Conservation (phyloP, 441 rosid genomes). For the Biscutella laevigata region DNA sequence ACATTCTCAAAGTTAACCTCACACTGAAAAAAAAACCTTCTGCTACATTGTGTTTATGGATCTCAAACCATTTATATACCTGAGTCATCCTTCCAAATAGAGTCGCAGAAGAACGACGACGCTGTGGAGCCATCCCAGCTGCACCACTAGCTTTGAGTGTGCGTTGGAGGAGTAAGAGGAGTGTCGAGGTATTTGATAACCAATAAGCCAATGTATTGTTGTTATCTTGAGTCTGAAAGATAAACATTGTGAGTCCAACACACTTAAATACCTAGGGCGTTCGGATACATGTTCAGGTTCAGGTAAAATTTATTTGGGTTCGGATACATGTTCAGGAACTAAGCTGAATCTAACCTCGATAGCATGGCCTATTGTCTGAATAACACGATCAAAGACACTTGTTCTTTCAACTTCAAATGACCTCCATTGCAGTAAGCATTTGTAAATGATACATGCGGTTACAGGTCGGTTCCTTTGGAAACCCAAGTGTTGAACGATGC, state of each 20-base stretch:
- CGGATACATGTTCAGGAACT: too few species aligned
- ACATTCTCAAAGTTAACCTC: constrained; percentile 16
- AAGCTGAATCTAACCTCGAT: constrained; percentile 63
- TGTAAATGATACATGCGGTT: constrained; percentile 93
- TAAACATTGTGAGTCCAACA: constrained; percentile 4
- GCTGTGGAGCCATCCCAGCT: constrained; percentile 98
- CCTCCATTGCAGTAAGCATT: constrained; percentile 95
- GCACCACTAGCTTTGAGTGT: constrained; percentile 97
- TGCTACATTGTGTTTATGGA: neutral
- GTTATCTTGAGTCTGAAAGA: constrained; percentile 80
- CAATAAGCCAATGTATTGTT: constrained; percentile 86
- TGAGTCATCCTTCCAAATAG: constrained; percentile 97
- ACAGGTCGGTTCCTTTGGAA: constrained; percentile 77
- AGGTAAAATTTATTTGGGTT: too few species aligned
- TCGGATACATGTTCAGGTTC: too few species aligned
- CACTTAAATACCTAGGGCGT: neutral
- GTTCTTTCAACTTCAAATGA: constrained; percentile 97
- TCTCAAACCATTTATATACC: constrained; percentile 27
- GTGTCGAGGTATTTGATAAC: constrained; percentile 95
- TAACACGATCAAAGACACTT: constrained; percentile 87
- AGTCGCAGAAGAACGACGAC: constrained; percentile 95
- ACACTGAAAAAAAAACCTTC: neutral
- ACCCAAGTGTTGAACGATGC: constrained; percentile 82
- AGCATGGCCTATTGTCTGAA: constrained; percentile 90
- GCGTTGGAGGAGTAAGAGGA: constrained; percentile 87